phyloP scores from a whole-genome alignment of 208 protist genomes.

The Leishmania gerbilli region DNA sequence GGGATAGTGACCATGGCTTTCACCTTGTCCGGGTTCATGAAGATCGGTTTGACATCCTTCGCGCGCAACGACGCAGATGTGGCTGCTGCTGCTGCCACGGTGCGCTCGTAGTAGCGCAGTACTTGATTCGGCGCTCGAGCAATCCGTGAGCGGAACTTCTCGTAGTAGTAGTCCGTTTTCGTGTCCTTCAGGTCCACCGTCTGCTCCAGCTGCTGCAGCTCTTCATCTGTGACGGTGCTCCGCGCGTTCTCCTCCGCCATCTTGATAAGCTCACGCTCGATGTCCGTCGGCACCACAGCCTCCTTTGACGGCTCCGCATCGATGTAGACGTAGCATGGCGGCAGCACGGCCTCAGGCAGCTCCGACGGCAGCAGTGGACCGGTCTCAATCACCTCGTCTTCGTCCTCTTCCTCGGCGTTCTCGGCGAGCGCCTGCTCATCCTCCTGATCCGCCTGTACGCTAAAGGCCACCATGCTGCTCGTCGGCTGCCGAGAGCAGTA shows the following conservation, averaged over 20 bases:
- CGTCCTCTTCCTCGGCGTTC: conserved; percentile 31
- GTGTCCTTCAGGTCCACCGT: conserved; percentile 73
- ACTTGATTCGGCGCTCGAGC: conserved; percentile 72
- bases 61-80: neutral
- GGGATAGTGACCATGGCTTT: conserved; percentile 46
- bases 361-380: conserved; percentile 37
- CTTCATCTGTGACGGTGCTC: conserved; percentile 43
- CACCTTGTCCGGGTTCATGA: conserved; percentile 78
- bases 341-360: conserved; percentile 54
- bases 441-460: conserved; percentile 71
- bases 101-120: conserved; percentile 72
- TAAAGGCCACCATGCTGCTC: conserved; percentile 72
- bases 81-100: neutral
- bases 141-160: conserved; percentile 73
- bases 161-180: conserved; percentile 71
- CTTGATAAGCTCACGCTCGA: conserved; percentile 68
- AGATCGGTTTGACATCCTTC: conserved; percentile 48
- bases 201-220: conserved; percentile 69
- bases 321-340: conserved; percentile 71
- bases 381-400: conserved; percentile 49
- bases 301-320: conserved; percentile 63
- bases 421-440: conserved; percentile 49
- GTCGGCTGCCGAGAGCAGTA: conserved; percentile 68
- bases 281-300: conserved; percentile 52
- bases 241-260: conserved; percentile 56